Evolutionary conservation across 176 grass and related monocot genomes (phyloP).

Genomic region (Triticum turgidum): DNA sequence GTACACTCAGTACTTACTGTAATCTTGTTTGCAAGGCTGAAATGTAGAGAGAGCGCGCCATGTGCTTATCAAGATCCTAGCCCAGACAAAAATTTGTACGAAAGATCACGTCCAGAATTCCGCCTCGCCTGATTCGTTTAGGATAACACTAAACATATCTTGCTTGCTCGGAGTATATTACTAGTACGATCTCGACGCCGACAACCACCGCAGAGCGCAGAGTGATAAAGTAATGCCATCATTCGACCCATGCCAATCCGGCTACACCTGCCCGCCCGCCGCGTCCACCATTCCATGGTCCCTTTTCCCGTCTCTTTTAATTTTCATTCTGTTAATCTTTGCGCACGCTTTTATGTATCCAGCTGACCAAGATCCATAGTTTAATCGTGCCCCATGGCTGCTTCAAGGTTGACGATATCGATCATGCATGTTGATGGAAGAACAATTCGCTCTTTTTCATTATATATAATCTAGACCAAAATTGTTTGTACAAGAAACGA

Average conservation of each 20-base stretch:
- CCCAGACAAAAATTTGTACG: neutral
- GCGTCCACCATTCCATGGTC: slow-evolving; percentile 24
- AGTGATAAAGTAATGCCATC: neutral
- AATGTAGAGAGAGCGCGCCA: too few species aligned
- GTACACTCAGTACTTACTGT: too few species aligned
- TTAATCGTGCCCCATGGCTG: neutral
- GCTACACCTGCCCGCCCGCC: slow-evolving; percentile 45
- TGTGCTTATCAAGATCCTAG: neutral
- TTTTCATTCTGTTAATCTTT: neutral
- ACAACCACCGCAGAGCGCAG: neutral
- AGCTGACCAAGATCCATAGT: neutral
- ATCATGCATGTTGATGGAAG: neutral
- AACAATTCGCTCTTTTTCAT: slow-evolving; percentile 10
- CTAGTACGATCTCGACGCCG: neutral
- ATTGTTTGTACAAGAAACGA: slow-evolving; percentile 32
- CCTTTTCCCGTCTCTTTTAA: neutral
- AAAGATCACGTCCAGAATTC: neutral
- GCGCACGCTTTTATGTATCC: neutral
- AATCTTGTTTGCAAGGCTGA: too few species aligned
- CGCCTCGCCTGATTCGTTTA: neutral
- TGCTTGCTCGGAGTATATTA: neutral
- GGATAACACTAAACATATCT: neutral
- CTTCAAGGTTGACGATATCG: neutral
- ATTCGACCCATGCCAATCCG: slow-evolving; percentile 23
- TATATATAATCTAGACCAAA: slow-evolving; percentile 17